A percentile compares a stretch with the other conserved stretches of the same genome.
These are phyloP conservation scores for Fomitopsis betulina DNA, from an alignment of 1,284 basidiomycete genomes.

Conservation along the genomic window DNA sequence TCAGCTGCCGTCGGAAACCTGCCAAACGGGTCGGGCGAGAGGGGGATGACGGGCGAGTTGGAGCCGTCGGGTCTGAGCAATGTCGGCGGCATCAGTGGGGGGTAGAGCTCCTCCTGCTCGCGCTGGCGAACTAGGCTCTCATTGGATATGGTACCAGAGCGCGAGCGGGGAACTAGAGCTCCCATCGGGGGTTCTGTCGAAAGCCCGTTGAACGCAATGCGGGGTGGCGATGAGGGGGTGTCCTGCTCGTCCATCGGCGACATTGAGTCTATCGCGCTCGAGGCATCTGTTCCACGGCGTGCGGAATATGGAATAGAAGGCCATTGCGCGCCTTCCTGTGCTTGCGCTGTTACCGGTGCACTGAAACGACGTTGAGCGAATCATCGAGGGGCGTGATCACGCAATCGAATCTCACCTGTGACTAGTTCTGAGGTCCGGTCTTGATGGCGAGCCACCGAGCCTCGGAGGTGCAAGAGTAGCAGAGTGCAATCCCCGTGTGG, in stretches of 20 bases:
- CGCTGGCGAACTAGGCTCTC: conserved; percentile 52
- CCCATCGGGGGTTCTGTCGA: conserved; percentile 50
- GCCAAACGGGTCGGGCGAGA: conserved; percentile 77
- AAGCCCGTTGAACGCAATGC: conserved; percentile 62
- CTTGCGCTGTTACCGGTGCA: conserved; percentile 7
- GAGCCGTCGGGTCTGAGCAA: conserved; percentile 19
- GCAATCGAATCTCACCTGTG: neutral
- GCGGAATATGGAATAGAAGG: conserved; percentile 34
- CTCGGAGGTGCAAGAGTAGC: conserved; percentile 28
- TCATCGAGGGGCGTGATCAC: conserved; percentile 11
- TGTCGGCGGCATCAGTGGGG: conserved; percentile 30
- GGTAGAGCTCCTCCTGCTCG: conserved; percentile 44
- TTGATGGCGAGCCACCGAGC: conserved; percentile 8
- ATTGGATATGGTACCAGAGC: conserved; percentile 25
- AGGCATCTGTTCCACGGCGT: conserved; percentile 17
- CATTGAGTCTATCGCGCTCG: neutral
- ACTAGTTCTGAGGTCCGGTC: neutral
- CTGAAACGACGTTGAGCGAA: conserved; percentile 1
- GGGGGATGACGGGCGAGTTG: conserved; percentile 54
- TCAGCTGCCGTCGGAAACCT: conserved; percentile 54
- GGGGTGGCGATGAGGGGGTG: conserved; percentile 48
- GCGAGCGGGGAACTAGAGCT: conserved; percentile 32
- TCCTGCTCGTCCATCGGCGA: conserved; percentile 13
- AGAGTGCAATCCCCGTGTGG: conserved; percentile 20
- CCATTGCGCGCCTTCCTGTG: conserved; percentile 26